Evolutionary conservation across 177 flowering plant genomes (phyloP), one percentile per base, ranked within the genome.

Genomic region (Vitis hybrid): DNA sequence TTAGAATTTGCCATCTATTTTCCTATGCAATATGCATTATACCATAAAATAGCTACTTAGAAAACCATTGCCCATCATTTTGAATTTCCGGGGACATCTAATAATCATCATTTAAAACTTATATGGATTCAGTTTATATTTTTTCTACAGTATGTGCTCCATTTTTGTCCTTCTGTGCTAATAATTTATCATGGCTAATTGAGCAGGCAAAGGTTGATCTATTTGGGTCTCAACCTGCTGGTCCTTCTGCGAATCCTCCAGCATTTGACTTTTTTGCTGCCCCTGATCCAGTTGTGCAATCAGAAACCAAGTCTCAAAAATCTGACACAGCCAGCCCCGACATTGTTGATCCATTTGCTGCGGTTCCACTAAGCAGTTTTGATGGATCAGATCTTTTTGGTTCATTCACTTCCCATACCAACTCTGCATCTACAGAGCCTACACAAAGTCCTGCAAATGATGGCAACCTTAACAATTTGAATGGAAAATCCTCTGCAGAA

Each of bases 291-390:
- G 87, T 73, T 56, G 65, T 77, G 60, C 81, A 77, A 58, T 71
- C 79, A 45, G 87, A 85, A 69, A 67, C 69, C 49, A 84, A 74
- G 26, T 23, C 85, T 64, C 70, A 80, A 58, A 79, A 84, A 60
- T 39, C 87, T 68, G 87, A 75, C n/a, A 70, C 80, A 6, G 51
- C 61, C 11, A 81, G 67, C 17, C 58, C 75, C 32, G 75, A 50
- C 26, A 55, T 65, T 19, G 73, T 84, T 70, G 98, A 94, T 78
- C 97, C 99, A 15, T 96, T 96, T 83, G 92, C 93, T 71, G 80
- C 91, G 11, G 81, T 92, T 70, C 92, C 97, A 2, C 68, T 89
- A 30, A 88, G 83, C 82, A 87, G 66, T 72, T 91, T 88, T 80
- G 95, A 87, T 78, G 86, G 83, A 59, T 85, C 92, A 45, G 94